Percentiles rank a stretch among this genome's conserved stretches.
Conservation (phyloP, 352 stramenopile species). For the Pythium biforme region DNA sequence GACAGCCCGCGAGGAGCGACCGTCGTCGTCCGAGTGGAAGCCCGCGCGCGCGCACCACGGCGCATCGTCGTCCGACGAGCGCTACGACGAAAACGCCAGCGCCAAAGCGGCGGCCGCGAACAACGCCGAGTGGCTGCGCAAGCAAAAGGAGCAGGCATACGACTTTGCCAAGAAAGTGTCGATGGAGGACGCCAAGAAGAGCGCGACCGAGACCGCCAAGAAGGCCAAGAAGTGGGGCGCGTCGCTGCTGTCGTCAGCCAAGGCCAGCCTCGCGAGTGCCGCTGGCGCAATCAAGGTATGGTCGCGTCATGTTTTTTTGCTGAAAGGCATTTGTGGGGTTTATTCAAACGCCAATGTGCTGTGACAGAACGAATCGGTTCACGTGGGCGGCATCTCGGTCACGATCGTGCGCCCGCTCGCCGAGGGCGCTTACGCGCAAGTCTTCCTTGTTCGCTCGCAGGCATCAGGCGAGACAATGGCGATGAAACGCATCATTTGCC, state of each 20-base stretch:
- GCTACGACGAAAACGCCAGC: constrained; percentile 34
- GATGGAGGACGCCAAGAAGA: constrained; percentile 84
- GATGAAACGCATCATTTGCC: constrained; percentile 80
- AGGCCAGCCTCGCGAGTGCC: constrained; percentile 68
- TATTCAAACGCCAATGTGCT: not conserved
- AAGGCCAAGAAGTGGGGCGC: constrained; percentile 88
- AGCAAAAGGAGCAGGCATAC: constrained; percentile 83
- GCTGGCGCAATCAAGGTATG: constrained; percentile 55
- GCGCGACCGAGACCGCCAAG: constrained; percentile 78
- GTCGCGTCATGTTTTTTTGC: too few species aligned
- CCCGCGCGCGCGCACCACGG: constrained; percentile 13
- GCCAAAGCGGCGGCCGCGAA: constrained; percentile 2
- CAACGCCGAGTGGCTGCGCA: constrained; percentile 56
- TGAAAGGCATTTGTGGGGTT: not conserved
- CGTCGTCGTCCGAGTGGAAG: not conserved
- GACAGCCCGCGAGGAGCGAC: constrained; percentile 3
- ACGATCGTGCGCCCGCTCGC: constrained; percentile 67
- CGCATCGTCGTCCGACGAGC: constrained; percentile 21
- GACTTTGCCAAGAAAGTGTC: constrained; percentile 89
- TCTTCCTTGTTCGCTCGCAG: constrained; percentile 74
- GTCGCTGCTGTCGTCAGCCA: constrained; percentile 77
- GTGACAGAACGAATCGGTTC: constrained; percentile 63
- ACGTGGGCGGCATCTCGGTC: constrained; percentile 69
- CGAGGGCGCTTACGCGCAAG: constrained; percentile 77
- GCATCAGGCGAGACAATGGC: constrained; percentile 72